A percentile compares a stretch with the other conserved stretches of the same genome.
These are phyloP conservation scores for Physaria fendleri DNA, from an alignment of 345 rosid genomes.

Conservation along the genomic window DNA sequence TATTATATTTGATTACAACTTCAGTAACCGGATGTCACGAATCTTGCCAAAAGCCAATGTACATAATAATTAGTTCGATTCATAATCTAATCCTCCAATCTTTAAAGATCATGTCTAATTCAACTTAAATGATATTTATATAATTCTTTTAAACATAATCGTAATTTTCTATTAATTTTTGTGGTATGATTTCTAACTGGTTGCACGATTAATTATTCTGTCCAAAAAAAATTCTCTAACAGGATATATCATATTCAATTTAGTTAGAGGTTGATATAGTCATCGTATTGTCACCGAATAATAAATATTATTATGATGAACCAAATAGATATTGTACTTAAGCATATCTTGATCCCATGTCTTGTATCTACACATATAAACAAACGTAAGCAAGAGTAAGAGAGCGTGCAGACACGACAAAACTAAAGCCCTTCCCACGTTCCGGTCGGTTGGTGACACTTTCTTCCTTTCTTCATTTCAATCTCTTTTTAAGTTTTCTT, in stretches of 20 bases:
- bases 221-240: neutral
- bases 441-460: conserved; percentile 63
- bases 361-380: conserved; percentile 1
- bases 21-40: neutral
- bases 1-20: neutral
- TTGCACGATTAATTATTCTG: neutral
- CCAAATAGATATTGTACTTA: conserved; percentile 4
- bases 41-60: neutral
- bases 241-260: neutral
- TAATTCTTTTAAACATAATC: neutral
- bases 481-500: conserved; percentile 23
- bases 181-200: neutral
- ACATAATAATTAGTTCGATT: neutral
- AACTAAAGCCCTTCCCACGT: conserved; percentile 53
- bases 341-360: conserved; percentile 25
- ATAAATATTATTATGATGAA: neutral
- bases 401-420: conserved; percentile 87
- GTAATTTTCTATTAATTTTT: neutral
- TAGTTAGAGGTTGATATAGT: conserved; percentile 11
- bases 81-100: neutral
- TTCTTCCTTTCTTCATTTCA: conserved; percentile 17
- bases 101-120: neutral
- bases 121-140: neutral
- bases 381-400: conserved; percentile 22
- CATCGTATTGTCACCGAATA: neutral